Evolutionary conservation across 1,284 basidiomycete genomes (phyloP).

Genomic region (Acaromyces ingoldii): DNA sequence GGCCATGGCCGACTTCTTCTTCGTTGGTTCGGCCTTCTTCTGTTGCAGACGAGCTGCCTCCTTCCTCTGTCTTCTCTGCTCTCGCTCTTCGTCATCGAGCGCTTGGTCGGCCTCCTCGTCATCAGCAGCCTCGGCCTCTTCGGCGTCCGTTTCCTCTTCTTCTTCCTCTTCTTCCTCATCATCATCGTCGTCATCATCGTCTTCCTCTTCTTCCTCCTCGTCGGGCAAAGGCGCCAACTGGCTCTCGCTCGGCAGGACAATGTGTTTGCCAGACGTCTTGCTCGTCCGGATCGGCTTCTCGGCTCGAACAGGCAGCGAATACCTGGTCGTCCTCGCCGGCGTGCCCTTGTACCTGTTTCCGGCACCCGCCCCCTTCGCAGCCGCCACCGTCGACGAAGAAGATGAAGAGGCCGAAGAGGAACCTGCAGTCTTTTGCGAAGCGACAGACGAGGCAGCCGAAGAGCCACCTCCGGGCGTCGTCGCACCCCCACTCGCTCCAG

Average conservation of each 20-base stretch:
- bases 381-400: too few species aligned
- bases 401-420: too few species aligned
- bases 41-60: not conserved
- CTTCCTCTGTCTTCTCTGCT: not conserved
- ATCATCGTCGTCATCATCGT: conserved; percentile 38
- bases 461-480: not conserved
- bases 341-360: conserved; percentile 43
- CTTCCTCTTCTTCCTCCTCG: conserved; percentile 53
- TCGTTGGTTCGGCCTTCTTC: not conserved
- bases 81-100: too few species aligned
- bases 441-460: not conserved
- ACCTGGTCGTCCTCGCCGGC: conserved; percentile 41
- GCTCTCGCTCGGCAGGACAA: conserved; percentile 80
- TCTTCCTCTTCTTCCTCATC: conserved; percentile 43
- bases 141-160: conserved; percentile 48
- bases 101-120: too few species aligned
- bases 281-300: conserved; percentile 66
- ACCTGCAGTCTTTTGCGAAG: not conserved
- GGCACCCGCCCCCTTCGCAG: not conserved
- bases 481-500: too few species aligned
- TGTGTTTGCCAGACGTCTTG: conserved; percentile 86
- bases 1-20: conserved; percentile 1
- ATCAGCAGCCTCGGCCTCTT: conserved; percentile 12
- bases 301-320: conserved; percentile 46
- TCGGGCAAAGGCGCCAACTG: conserved; percentile 72